These are phyloP conservation scores for Colletotrichum sublineola DNA, from an alignment of 2,329 filamentous ascomycete species.

Conservation along the genomic window DNA sequence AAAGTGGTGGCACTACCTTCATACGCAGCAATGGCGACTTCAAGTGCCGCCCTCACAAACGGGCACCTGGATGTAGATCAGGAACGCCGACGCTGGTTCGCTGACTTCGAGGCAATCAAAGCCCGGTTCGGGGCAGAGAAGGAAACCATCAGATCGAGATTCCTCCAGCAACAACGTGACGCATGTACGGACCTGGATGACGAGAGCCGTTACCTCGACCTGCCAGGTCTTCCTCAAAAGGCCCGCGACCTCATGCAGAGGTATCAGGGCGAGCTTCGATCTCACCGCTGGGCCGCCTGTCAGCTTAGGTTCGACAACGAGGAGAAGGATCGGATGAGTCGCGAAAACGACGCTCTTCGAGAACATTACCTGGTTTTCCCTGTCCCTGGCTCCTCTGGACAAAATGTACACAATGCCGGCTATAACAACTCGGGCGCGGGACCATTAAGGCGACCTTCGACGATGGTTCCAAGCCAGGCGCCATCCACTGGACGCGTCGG, in stretches of 20 bases:
- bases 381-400: background rate
- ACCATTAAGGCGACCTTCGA: background rate
- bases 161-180: conserved; percentile 17
- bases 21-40: conserved; percentile 24
- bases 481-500: background rate
- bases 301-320: conserved; percentile 8
- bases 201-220: conserved; percentile 11
- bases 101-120: conserved; percentile 16
- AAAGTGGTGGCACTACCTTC: background rate
- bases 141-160: conserved; percentile 16
- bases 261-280: conserved; percentile 31
- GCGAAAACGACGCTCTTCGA: conserved; percentile 20
- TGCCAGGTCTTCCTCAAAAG: background rate
- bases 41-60: background rate
- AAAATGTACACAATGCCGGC: background rate
- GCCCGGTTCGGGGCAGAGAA: conserved; percentile 28
- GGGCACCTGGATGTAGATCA: conserved; percentile 26
- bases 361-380: conserved; percentile 33
- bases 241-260: conserved; percentile 25
- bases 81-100: conserved; percentile 33
- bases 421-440: background rate
- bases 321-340: background rate
- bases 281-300: conserved; percentile 27
- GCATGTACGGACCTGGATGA: conserved; percentile 33
- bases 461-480: background rate